Base-by-base conservation (phyloP, 345 rosid species). In the Psidium friedrichsthalianum region DNA sequence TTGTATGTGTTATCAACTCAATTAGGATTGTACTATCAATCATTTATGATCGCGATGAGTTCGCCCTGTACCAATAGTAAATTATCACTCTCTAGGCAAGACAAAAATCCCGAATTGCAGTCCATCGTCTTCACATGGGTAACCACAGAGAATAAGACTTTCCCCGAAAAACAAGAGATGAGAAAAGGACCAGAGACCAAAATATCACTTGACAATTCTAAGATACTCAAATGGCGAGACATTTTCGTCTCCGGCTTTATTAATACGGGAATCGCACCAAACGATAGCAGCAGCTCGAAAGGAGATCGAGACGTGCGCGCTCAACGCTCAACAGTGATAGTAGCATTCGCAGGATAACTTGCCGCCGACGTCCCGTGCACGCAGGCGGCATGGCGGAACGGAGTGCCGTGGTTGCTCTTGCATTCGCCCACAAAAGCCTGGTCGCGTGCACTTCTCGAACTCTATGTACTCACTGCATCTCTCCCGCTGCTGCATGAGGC, bases 1-100 rank as follows among this genome's bases (percentile, higher is more conserved):
- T 54, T 18, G 8, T 54, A 7, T 2, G 12, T 8, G 76, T 32
- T 6, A 0, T 64, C 3, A 64, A 69, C 47, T 18, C 1, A 0
- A 69, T 69, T 8, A 69, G 6, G 11, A 24, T 4, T 0, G 3
- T 32, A 6, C 47, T 8, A 4, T 18, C 10, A 0, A 32, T 32
- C 3, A 8, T 18, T 69, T 18, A 0, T 0, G 0, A 0, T 24
- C 0, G 0, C 24, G 5, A 18, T 69, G 0, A 9, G 1, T 0
- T 36, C n/a, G 78, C 13, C 78, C 32, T 0, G 8, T 32, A n/a
- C n/a, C n/a, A 47, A 69, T 32, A 32, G 44, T 36, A 18, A 36
- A 29, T 64, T 16, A 8, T 3, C 3, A 0, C n/a, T 64, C 6
- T 3, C 76, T 8, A 29, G 11, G 2, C 36, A 32, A 8, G 0